Percentiles rank a stretch among this genome's conserved stretches.
Evolutionary conservation across 2,329 filamentous ascomycete species (phyloP).

Genomic region (Sphaerostilbella broomeana): DNA sequence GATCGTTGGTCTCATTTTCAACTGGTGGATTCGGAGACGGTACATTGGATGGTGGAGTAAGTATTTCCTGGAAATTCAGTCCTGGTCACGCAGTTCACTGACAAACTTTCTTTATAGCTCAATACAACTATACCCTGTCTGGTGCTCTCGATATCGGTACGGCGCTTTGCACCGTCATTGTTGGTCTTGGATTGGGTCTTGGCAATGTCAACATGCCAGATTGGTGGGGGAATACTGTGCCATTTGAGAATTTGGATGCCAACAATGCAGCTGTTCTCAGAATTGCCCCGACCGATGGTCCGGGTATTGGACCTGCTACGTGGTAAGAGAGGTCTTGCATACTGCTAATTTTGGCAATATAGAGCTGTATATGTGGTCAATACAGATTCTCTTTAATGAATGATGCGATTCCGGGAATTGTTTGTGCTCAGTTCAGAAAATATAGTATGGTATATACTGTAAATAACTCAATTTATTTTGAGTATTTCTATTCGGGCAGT

Average conservation of each 20-base stretch:
- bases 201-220: constrained; percentile 37
- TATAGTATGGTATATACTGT: not conserved
- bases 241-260: constrained; percentile 26
- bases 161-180: constrained; percentile 49
- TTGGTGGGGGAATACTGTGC: constrained; percentile 41
- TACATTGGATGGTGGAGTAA: constrained; percentile 50
- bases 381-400: too few species aligned
- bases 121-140: constrained; percentile 54
- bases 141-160: constrained; percentile 54
- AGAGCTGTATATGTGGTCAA: too few species aligned
- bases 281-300: constrained; percentile 3
- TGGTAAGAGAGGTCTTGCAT: constrained; percentile 6
- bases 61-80: constrained; percentile 21
- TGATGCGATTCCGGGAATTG: too few species aligned
- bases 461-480: not conserved
- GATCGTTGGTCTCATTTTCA: constrained; percentile 49
- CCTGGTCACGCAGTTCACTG: not conserved
- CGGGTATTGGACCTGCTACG: constrained; percentile 2
- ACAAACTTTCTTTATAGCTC: constrained; percentile 11
- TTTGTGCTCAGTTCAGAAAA: too few species aligned
- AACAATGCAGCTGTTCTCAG: constrained; percentile 20
- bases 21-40: constrained; percentile 43
- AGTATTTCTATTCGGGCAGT: not conserved
- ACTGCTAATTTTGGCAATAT: too few species aligned
- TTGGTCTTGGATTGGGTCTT: constrained; percentile 40